phyloP scores from a whole-genome alignment of 768 basidiomycete genomes.

The Rhizopogon vesiculosus region DNA sequence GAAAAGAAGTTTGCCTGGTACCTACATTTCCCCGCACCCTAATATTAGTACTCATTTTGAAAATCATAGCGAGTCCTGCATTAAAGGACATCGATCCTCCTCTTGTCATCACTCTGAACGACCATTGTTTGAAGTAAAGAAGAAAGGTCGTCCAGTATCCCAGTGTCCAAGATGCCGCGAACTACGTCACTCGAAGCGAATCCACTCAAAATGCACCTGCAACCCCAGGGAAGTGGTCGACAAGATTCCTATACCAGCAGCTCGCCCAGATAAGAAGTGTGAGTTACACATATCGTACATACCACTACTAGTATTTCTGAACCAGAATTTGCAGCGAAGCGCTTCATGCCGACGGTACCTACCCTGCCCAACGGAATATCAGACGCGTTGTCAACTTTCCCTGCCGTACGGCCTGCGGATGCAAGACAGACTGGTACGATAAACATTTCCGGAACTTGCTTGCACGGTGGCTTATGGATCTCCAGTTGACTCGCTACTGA shows the following conservation, averaged over 20 bases:
- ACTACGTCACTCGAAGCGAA: slow-evolving; percentile 70
- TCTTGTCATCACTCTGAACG: slow-evolving; percentile 83
- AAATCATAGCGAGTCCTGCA: slow-evolving; percentile 74
- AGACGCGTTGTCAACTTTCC: slow-evolving; percentile 38
- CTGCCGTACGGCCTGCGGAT: slow-evolving; percentile 30
- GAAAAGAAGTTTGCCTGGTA: slow-evolving; percentile 75
- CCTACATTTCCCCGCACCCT: slow-evolving; percentile 2
- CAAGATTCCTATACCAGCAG: slow-evolving; percentile 27
- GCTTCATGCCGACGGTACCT: slow-evolving; percentile 68
- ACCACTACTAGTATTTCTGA: slow-evolving; percentile 12
- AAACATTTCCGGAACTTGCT: slow-evolving; percentile 1
- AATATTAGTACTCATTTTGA: slow-evolving; percentile 9
- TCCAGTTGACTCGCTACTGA: slow-evolving; percentile 56
- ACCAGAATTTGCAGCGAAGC: slow-evolving; percentile 40
- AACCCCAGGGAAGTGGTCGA: slow-evolving; percentile 34
- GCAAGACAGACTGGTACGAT: slow-evolving; percentile 46
- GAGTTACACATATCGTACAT: slow-evolving; percentile 3
- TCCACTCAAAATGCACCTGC: slow-evolving; percentile 83
- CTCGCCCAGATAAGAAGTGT: slow-evolving; percentile 30
- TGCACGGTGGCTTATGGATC: slow-evolving; percentile 4
- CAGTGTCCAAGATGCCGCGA: slow-evolving; percentile 86
- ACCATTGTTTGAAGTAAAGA: slow-evolving; percentile 90
- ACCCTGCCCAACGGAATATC: slow-evolving; percentile 71
- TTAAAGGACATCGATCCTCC: slow-evolving; percentile 92
- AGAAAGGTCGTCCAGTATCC: slow-evolving; percentile 88